phyloP scores from a whole-genome alignment of 177 flowering plant species.

The Vitis hybrid region DNA sequence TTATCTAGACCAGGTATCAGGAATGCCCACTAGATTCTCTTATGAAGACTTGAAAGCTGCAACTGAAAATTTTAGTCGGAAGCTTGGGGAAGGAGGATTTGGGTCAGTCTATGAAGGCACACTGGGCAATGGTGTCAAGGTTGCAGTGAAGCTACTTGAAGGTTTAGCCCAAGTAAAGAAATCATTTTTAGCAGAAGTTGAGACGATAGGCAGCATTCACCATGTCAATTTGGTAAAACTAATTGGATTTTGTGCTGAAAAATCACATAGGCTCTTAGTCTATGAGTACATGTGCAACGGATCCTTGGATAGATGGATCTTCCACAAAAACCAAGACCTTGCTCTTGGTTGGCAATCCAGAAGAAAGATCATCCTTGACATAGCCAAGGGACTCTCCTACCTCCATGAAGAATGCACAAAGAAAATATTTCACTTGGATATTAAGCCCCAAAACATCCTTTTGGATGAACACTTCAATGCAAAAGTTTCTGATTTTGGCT shows the following conservation, averaged over 20 bases:
- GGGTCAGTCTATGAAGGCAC: slow-evolving; percentile 10
- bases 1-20: slow-evolving; percentile 4
- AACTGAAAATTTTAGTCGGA: neutral
- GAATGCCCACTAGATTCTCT: slow-evolving; percentile 6
- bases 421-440: slow-evolving; percentile 6
- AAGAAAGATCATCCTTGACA: slow-evolving; percentile 3
- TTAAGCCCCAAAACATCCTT: slow-evolving; percentile 16
- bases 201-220: slow-evolving; percentile 7
- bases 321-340: neutral
- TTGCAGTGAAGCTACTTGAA: slow-evolving; percentile 11
- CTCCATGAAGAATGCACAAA: slow-evolving; percentile 8
- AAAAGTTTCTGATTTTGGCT: too few relatives aligned
- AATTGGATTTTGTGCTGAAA: slow-evolving; percentile 12
- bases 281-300: slow-evolving; percentile 9
- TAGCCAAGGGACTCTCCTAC: slow-evolving; percentile 13
- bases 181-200: slow-evolving; percentile 2
- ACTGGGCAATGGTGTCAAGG: neutral
- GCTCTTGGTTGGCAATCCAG: neutral
- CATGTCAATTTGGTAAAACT: slow-evolving; percentile 9
- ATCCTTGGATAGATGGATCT: slow-evolving; percentile 13
- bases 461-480: slow-evolving; percentile 1
- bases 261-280: slow-evolving; percentile 3
- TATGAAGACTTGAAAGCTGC: slow-evolving; percentile 6
- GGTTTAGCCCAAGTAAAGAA: neutral
- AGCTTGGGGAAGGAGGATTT: slow-evolving; percentile 13